These are phyloP conservation scores for Pseudocercospora fuligena DNA, from an alignment of 2,329 filamentous ascomycete species.

Conservation along the genomic window DNA sequence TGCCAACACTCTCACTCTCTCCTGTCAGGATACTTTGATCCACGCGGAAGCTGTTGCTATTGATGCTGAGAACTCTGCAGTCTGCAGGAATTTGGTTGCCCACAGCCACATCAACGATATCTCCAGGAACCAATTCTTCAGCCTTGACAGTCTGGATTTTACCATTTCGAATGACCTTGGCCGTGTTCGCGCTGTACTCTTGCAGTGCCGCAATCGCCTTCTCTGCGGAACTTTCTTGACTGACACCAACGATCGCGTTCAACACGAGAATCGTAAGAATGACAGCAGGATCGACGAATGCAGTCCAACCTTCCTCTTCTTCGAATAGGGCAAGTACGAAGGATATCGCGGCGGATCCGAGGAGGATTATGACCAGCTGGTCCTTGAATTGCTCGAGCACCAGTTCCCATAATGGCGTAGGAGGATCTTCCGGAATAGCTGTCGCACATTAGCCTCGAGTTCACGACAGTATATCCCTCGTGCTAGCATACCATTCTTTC, in stretches of 20 bases:
- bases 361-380: conserved; percentile 91
- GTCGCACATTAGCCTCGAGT: conserved; percentile 24
- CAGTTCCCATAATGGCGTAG: conserved; percentile 93
- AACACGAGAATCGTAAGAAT: conserved; percentile 96
- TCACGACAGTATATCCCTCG: neutral
- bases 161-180: conserved; percentile 88
- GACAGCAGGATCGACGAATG: conserved; percentile 94
- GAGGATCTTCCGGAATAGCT: conserved; percentile 86
- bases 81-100: conserved; percentile 95
- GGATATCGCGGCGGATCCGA: conserved; percentile 90
- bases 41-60: conserved; percentile 96
- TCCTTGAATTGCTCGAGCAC: conserved; percentile 99
- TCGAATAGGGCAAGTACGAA: conserved; percentile 94
- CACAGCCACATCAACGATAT: conserved; percentile 84
- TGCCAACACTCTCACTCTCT: conserved; percentile 95
- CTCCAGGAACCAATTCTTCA: conserved; percentile 95
- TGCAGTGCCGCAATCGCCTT: conserved; percentile 97
- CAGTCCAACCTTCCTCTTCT: conserved; percentile 83
- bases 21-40: conserved; percentile 97
- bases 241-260: conserved; percentile 96
- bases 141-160: conserved; percentile 83
- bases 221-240: conserved; percentile 97
- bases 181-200: conserved; percentile 98
- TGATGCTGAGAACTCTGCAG: conserved; percentile 84
- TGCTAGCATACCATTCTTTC: conserved; percentile 41